Base-by-base conservation (phyloP, 345 rosid species). In the Pelargonium nanum region DNA sequence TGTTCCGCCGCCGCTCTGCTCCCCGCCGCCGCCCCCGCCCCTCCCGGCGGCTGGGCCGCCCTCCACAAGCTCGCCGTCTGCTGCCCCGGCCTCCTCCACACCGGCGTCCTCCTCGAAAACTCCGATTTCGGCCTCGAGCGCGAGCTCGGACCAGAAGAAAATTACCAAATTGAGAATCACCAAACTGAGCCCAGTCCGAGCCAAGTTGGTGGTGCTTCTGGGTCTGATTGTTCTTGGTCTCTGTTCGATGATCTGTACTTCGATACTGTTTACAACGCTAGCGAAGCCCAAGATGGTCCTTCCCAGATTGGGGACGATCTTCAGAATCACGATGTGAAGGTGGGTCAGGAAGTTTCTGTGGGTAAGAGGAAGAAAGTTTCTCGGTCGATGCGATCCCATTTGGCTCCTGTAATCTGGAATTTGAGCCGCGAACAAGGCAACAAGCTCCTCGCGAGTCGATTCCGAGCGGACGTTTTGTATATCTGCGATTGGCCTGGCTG, bases 401-500 rank as follows among this genome's bases (percentile, higher is more conserved):
- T 85, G 68, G 94, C 99, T 9, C 61, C 88, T 0, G 89, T 90
- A 1, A 74, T 70, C 0, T 74, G 99, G 96, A 87, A 76, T 55
- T 75, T 93, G 71, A 81, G 87, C 79, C 70, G 97, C 10, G 97
- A 87, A 52, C 96, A 84, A 65, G 99, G 99, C 4, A 84, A 80
- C 61, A 89, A 93, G 81, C 74, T 93, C 5, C 78, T 93, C 0
- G 97, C 97, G 6, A 87, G 99, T 70, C 78, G 99, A 26, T 89
- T 93, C 60, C 83, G 99, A 1, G 86, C 87, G 1, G 97, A 93
- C 70, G 80, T 80, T 64, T 60, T 93, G 23, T 93, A 93, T 75
- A 72, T 93, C 1, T 89, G 92, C 52, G 88, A 93, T 60, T 85
- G 97, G 99, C 99, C 99, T 0, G 99, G 99, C 0, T 89, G 97